Base-by-base conservation (phyloP, 1,139 yeast genomes). In the Candida labiduridarum region DNA sequence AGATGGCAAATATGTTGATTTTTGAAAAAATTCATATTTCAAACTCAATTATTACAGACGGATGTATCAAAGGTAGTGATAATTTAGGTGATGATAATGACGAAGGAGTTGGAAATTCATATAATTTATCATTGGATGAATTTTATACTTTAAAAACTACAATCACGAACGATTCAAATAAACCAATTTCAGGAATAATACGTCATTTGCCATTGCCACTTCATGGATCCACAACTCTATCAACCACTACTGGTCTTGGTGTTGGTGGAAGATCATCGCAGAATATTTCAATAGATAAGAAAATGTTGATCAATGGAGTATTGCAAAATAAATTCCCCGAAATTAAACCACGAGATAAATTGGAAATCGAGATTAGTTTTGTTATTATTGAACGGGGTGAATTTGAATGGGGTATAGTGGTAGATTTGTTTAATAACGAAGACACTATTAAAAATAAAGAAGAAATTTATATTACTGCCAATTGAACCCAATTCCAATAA, bases 381-480 rank as follows among this genome's bases (percentile, higher is more conserved):
- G 78, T 84, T 18, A 76, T 87, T 16, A 68, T 89, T 47, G 88
- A 84, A 48, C 76, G 78, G 41, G 96, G 96, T 1, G 87, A 83
- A 49, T 88, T 84, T 61, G 92, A 87, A 63, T 87, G 96, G 90
- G 89, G 91, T 0, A 79, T 84, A 0, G 67, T 87, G 2, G 74
- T 88, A 55, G 96, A 89, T 54, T 78, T 76, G 29, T 52, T 63
- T 18, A 64, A 60, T 41, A 22, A 50, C 30, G 64, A 66, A 41
- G 25, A 22, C 25, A 22, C 25, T 4, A 54, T 67, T 1, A 63
- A 66, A 15, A 66, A 68, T 14, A 57, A 71, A 45, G 76, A 73
- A 45, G 76, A 79, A 1, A 55, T 74, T 15, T 61, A 62, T 53
- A 65, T 74, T 42, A 53, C 59, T 34, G 76, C 74, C 52, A 54